phyloP scores from a whole-genome alignment of 805 yeast species.

The Hemisphaericaspora nanyangensis region DNA sequence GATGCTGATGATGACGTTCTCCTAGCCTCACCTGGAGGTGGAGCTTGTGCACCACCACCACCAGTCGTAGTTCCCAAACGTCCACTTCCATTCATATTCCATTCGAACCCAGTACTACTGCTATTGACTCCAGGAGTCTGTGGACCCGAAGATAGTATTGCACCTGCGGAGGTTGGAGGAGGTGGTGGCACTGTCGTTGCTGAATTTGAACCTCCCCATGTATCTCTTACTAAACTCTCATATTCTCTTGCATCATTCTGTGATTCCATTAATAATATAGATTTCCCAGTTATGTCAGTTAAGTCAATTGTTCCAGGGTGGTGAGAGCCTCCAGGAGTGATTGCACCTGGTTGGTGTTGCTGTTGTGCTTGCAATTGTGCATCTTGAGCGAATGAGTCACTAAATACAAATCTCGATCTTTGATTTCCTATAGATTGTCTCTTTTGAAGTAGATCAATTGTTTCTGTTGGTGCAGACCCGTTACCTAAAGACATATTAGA shows the following conservation, averaged over 20 bases:
- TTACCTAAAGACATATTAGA: slow-evolving; percentile 3
- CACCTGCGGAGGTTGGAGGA: slow-evolving; percentile 1
- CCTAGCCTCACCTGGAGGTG: slow-evolving; percentile 19
- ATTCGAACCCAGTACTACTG: slow-evolving; percentile 21
- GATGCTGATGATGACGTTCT: slow-evolving; percentile 50
- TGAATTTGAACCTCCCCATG: slow-evolving; percentile 28
- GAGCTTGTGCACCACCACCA: slow-evolving; percentile 3
- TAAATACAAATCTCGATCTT: slow-evolving; percentile 65
- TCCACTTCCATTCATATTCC: slow-evolving; percentile 20
- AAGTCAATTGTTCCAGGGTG: slow-evolving; percentile 27
- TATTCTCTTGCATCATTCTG: slow-evolving; percentile 46
- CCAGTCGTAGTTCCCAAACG: slow-evolving; percentile 6
- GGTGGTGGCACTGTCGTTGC: slow-evolving; percentile 21
- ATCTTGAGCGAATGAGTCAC: slow-evolving; percentile 48
- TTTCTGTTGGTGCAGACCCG: not conserved
- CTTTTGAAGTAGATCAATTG: slow-evolving; percentile 33
- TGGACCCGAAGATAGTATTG: slow-evolving; percentile 17
- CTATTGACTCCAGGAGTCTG: slow-evolving; percentile 34
- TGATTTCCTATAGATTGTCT: slow-evolving; percentile 55
- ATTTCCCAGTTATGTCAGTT: slow-evolving; percentile 38
- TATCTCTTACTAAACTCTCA: slow-evolving; percentile 46
- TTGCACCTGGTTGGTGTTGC: slow-evolving; percentile 3
- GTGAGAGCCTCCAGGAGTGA: slow-evolving; percentile 19
- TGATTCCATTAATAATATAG: slow-evolving; percentile 42
- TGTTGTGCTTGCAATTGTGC: slow-evolving; percentile 3